phyloP scores from a whole-genome alignment of 345 rosid genomes.

The Cardamine resedifolia region DNA sequence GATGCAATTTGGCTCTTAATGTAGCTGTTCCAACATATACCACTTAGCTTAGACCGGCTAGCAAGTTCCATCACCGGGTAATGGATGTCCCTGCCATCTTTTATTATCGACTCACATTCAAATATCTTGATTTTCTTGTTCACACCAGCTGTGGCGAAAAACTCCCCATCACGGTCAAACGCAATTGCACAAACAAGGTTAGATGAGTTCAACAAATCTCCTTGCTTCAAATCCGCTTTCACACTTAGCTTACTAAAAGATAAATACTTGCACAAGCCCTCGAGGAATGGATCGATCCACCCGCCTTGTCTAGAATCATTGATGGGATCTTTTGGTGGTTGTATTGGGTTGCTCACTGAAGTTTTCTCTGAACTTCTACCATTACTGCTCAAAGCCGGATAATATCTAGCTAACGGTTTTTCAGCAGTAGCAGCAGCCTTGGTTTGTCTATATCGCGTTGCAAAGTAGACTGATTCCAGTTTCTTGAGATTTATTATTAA shows the following conservation, averaged over 20 bases:
- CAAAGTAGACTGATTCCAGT: constrained; percentile 82
- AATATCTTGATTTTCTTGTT: constrained; percentile 93
- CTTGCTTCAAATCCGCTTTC: constrained; percentile 88
- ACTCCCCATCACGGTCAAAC: constrained; percentile 91
- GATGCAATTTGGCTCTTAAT: constrained; percentile 92
- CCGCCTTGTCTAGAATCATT: constrained; percentile 52
- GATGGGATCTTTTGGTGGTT: constrained; percentile 39
- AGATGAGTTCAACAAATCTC: constrained; percentile 81
- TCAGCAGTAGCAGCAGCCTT: constrained; percentile 44
- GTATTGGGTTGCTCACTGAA: constrained; percentile 53
- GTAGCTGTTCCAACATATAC: constrained; percentile 89
- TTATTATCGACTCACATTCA: constrained; percentile 69
- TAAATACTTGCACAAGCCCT: constrained; percentile 87
- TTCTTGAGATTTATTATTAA: constrained; percentile 84
- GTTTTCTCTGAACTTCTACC: constrained; percentile 79
- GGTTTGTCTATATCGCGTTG: constrained; percentile 53
- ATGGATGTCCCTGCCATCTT: constrained; percentile 71
- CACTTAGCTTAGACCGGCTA: constrained; percentile 77
- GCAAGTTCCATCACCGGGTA: constrained; percentile 93
- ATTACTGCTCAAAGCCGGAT: constrained; percentile 48
- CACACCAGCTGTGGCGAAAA: constrained; percentile 94
- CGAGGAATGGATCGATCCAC: constrained; percentile 95
- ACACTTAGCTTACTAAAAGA: constrained; percentile 79
- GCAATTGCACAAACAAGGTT: constrained; percentile 85
- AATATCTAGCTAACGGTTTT: constrained; percentile 47